Evolutionary conservation across 1,284 basidiomycete genomes (phyloP).

Genomic region (Salmacisia buchloeana): DNA sequence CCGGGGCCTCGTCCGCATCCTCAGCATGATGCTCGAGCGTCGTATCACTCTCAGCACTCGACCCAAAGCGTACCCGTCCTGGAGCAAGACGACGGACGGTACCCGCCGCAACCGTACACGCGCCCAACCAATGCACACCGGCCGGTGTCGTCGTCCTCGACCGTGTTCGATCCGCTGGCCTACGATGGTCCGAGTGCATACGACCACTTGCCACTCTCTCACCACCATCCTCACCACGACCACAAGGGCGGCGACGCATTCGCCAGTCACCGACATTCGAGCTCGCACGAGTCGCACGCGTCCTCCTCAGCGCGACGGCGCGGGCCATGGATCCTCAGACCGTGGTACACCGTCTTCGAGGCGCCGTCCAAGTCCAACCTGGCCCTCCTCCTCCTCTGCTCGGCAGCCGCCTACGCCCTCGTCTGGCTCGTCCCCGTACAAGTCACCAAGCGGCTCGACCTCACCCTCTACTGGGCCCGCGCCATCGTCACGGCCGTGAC

Average conservation of each 20-base stretch:
- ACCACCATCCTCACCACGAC: no score
- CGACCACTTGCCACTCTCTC: neutral
- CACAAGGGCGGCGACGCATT: no score
- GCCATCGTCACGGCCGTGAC: neutral
- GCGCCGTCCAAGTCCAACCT: neutral
- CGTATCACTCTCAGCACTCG: no score
- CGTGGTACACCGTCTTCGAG: neutral
- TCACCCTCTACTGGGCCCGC: neutral
- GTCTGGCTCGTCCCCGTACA: neutral
- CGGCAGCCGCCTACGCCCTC: neutral
- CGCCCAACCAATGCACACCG: neutral
- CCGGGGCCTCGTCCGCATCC: no score
- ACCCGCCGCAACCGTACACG: neutral
- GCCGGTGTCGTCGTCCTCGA: neutral
- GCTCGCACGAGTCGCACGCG: no score
- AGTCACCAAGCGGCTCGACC: neutral
- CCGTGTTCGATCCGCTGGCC: neutral
- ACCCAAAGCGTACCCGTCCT: no score
- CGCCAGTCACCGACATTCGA: no score
- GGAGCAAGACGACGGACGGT: neutral
- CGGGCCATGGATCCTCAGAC: neutral
- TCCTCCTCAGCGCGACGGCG: neutral
- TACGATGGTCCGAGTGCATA: neutral
- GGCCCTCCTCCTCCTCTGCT: neutral
- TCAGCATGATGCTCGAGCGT: no score